Evolutionary conservation across 805 yeast species (phyloP), one percentile per base, ranked within the genome.

Genomic region (Kazachstania africana): DNA sequence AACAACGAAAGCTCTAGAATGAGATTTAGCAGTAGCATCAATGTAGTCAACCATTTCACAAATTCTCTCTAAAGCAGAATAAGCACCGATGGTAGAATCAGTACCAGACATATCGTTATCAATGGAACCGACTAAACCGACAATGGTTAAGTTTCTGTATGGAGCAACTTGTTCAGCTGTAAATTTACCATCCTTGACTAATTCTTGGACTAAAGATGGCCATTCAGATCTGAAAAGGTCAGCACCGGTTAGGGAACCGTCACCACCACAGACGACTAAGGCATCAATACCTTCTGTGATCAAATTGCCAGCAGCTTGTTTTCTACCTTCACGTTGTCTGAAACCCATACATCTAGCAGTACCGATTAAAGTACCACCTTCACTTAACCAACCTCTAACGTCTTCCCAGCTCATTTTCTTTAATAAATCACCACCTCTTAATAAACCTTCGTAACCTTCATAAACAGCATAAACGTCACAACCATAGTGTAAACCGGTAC

Each of bases 51-150:
- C 85, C 66, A 83, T 78, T 58, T 84, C 82, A 59, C 94, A 80
- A 46, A 91, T 91, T 54, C 98, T 68, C 43, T 80, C 95, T 46
- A 91, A 68, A 4, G 96, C 83, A 6, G 96, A 84, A 61, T 75
- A 84, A 4, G 96, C 95, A 50, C 98, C 98, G 45, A 91, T 87
- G 17, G 98, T 91, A 32, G 88, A 78, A 58, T 91, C 98, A 12
- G 98, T 91, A 38, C 83, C 74, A 13, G 96, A 76, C 98, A 91
- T 91, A 60, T 91, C 98, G 59, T 91, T 91, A 57, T 91, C 98
- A 49, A 91, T 91, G 14, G 96, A 85, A 9, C 98, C 98, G 17
- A 91, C 98, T 28, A 82, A 64, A 38, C 98, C 98, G 40, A 85
- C 85, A 48, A 88, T 88, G 44, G 81, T 82, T 56, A 88, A 70